These are phyloP conservation scores for Holtermanniella nyarrowii DNA, from an alignment of 768 basidiomycete genomes.

Conservation along the genomic window DNA sequence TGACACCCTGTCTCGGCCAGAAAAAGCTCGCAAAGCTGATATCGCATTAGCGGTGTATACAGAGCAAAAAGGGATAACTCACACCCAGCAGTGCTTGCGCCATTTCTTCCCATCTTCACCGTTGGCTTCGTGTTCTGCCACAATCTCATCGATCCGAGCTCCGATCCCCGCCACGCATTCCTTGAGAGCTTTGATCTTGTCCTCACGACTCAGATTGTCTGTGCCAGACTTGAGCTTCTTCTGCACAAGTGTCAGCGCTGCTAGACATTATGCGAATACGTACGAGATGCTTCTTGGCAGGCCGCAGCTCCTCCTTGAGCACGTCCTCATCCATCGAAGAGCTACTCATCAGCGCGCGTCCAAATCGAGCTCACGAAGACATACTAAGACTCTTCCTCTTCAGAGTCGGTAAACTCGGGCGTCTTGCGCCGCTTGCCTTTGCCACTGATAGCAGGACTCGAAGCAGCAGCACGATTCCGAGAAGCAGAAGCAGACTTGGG, in stretches of 20 bases:
- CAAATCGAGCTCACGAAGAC: slow-evolving; percentile 34
- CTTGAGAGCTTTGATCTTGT: slow-evolving; percentile 91
- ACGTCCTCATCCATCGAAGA: slow-evolving; percentile 89
- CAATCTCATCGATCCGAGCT: slow-evolving; percentile 73
- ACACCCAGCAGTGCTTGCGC: slow-evolving; percentile 96
- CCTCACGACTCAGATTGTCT: slow-evolving; percentile 84
- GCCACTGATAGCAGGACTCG: slow-evolving; percentile 56
- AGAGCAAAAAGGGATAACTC: slow-evolving; percentile 42
- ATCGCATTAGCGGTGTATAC: background rate
- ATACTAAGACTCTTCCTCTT: slow-evolving; percentile 79
- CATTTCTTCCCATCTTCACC: slow-evolving; percentile 79
- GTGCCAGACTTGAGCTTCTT: slow-evolving; percentile 93
- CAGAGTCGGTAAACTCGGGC: slow-evolving; percentile 90
- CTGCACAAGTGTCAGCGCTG: slow-evolving; percentile 43
- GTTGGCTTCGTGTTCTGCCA: slow-evolving; percentile 60
- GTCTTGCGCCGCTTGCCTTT: slow-evolving; percentile 90
- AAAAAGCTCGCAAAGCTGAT: slow-evolving; percentile 83
- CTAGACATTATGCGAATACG: slow-evolving; percentile 27
- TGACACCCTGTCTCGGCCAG: slow-evolving; percentile 90
- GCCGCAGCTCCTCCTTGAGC: slow-evolving; percentile 89
- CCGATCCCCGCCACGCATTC: slow-evolving; percentile 92
- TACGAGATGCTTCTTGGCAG: slow-evolving; percentile 92
- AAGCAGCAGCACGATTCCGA: slow-evolving; percentile 10
- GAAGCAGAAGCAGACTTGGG: slow-evolving; percentile 6
- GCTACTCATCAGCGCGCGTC: slow-evolving; percentile 42